Evolutionary conservation across 139 green algal species (phyloP), one percentile per base, ranked within the genome.

Genomic region (Ulvella scutata): DNA sequence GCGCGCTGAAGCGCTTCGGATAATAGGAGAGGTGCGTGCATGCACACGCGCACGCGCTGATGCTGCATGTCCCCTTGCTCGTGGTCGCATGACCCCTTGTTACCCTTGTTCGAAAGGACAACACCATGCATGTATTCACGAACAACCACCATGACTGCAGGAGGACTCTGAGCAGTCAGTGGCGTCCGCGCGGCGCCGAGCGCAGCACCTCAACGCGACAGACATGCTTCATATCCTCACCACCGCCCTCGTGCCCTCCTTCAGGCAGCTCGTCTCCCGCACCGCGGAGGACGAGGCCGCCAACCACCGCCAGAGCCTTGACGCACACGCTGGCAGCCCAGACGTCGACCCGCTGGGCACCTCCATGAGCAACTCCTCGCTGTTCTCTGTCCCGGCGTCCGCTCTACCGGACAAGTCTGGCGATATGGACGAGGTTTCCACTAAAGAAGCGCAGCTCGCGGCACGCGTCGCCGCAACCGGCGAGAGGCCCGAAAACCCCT

Each of bases 201-300:
- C 51, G 9, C n/a, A 67, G 51, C 51, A 67, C 51, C 51, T 67
- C 51, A 67, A 67, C 51, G 51, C 51, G 51, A 67, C 51, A 10
- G 51, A 67, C 51, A 67, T 67, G 51, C 51, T 67, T 26, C 33
- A 67, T 26, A 26, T 67, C 51, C 51, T 67, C 1, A 67, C 33
- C 51, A 36, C 51, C 6, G 51, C 51, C 9, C 51, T 67, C 9
- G 31, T 67, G n/a, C 51, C 51, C n/a, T n/a, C 51, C 9, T 67
- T 67, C 51, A n/a, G 51, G 13, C 51, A 67, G n/a, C 51, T 67
- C 51, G 51, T 29, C 9, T 67, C 51, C 0, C 51, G 51, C 2
- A n/a, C 31, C 51, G n/a, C 51, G 9, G 51, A 67, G 51, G 0
- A 1, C 40, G 40, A 13, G 13, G 31, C 51, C 1, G n/a, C 51